Base-by-base conservation (phyloP, 2,329 filamentous ascomycete genomes). In the Phialophora expanda region DNA sequence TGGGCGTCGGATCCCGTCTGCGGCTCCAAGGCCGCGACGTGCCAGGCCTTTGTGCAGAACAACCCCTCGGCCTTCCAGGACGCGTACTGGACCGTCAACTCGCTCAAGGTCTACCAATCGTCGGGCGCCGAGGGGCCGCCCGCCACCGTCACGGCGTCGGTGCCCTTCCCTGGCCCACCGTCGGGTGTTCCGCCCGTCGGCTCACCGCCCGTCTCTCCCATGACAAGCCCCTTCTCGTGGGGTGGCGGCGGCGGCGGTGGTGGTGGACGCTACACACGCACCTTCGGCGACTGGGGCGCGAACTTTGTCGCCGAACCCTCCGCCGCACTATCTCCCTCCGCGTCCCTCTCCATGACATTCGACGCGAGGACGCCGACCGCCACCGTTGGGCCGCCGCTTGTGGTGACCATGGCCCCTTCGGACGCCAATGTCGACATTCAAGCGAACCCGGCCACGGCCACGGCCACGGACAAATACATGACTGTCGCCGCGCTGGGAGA, bases 51-150 rank as follows among this genome's bases (percentile, higher is more conserved):
- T 75, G 93, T 96, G 24, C 82, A 83, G 62, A 81, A 84, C 71
- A 90, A 93, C 77, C 90, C 92, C 0, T 74, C 78, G 8, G 90
- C 84, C 12, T 96, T 95, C 76, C 75, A 78, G 22, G 84, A 93
- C 26, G 86, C 90, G 1, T 96, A 89, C 48, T 71, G 69, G 69
- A 51, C 54, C 24, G 61, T 71, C 65, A 71, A 71, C 28, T 70
- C 64, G n/a, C 62, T 71, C 22, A 61, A 64, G 57, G 69, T 71
- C 26, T 71, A 62, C 56, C 68, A 70, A 62, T 58, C 48, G 51
- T 20, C 30, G n/a, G 53, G 51, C 26, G 51, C 24, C 38, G 48
- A 41, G 5, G 38, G 26, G 20, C 46, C 58, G 7, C 26, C 53
- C 41, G n/a, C 26, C 24, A 34, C 22, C n/a, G 32, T 54, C n/a